Evolutionary conservation across 352 stramenopile genomes (phyloP), one percentile per base, ranked within the genome.

Genomic region (Phytophthora pisi): DNA sequence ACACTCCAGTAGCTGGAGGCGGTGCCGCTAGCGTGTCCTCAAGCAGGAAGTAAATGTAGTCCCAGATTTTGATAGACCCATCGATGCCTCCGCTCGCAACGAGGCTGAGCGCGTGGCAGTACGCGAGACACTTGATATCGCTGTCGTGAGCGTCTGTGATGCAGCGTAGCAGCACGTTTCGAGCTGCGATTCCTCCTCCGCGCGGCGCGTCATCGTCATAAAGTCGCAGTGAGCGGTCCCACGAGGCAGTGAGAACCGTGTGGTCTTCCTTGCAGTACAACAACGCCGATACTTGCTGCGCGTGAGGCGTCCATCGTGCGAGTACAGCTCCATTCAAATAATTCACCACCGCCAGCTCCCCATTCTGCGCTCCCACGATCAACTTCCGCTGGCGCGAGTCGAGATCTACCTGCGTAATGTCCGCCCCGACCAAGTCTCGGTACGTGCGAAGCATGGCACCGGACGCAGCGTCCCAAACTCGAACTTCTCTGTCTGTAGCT

Each of bases 41-140:
- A 0, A 93, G 77, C 15, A 94, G 62, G 42, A 94, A 94, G 53
- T 90, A 94, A 51, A 94, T 80, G 50, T 93, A 93, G 68, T 95
- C 86, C 86, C 86, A 95, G n/a, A 95, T 82, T 59, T 95, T 92
- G 55, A 95, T 87, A 10, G 51, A 42, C 9, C 83, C 84, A 30
- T 93, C 84, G 0, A 75, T 79, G 11, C 79, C 79, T 15, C 81
- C 86, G 13, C 81, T 93, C 0, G 72, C 86, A 6, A 93, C 72
- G 0, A 95, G 63, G 15, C 81, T 82, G 57, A 95, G 70, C 3
- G 83, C 70, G 53, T 92, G 88, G 49, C 81, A 93, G 42, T 92
- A 95, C 1, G 84, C 79, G 11, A 95, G 64, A 51, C 81, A 87
- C 66, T 91, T 91, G 65, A 95, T 93, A 34, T 95, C 86, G 2